Evolutionary conservation across 83 land plant genomes (phyloP).

Genomic region (Picea mariana): DNA sequence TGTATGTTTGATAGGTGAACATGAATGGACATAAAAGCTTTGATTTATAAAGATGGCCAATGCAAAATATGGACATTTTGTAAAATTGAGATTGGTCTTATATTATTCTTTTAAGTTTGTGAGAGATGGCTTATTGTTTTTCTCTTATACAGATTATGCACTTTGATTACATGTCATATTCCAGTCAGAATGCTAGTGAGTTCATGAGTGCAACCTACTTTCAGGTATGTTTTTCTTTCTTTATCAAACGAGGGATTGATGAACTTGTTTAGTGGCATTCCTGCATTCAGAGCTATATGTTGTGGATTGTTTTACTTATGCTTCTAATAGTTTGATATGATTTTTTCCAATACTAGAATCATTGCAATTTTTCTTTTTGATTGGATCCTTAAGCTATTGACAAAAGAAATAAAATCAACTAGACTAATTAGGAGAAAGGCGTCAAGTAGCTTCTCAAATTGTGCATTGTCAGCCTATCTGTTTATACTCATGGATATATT

Average conservation of each 20-base stretch:
- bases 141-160: neutral
- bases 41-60: neutral
- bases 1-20: neutral
- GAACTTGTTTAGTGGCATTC: neutral
- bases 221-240: constrained; percentile 23
- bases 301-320: neutral
- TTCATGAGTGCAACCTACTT: constrained; percentile 25
- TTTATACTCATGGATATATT: neutral
- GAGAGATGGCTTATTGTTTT: neutral
- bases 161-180: constrained; percentile 61
- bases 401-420: neutral
- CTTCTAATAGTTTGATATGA: neutral
- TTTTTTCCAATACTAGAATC: no score
- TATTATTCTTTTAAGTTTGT: neutral
- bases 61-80: neutral
- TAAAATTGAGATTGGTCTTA: neutral
- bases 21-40: neutral
- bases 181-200: constrained; percentile 43
- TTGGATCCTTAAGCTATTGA: neutral
- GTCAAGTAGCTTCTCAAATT: neutral
- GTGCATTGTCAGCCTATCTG: neutral
- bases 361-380: neutral
- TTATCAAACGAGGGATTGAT: neutral
- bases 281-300: neutral
- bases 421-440: neutral